phyloP scores from a whole-genome alignment of 768 basidiomycete genomes.

The Mycena belliarum region DNA sequence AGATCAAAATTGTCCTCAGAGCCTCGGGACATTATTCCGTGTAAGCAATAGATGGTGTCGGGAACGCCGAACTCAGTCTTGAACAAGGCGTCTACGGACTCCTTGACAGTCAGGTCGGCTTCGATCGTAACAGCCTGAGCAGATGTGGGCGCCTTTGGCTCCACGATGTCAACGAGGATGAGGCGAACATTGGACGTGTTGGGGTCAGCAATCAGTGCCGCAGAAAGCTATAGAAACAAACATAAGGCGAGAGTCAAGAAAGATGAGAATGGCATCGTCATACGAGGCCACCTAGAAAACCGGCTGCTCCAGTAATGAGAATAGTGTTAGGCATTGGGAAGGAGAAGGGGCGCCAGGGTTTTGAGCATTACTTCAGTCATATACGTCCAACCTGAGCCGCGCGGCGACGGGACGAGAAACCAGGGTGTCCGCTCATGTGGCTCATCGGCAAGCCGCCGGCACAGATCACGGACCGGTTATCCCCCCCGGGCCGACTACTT shows the following conservation, averaged over 20 bases:
- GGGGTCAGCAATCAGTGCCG: constrained; percentile 33
- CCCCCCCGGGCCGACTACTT: no score
- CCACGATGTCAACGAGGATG: constrained; percentile 52
- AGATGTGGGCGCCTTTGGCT: constrained; percentile 35
- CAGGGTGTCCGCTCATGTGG: no score
- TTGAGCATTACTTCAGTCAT: no score
- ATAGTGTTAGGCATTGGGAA: constrained; percentile 33
- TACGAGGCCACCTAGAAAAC: constrained; percentile 30
- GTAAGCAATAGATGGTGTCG: constrained; percentile 48
- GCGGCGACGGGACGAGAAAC: no score
- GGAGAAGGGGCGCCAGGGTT: background rate
- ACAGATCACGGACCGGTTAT: no score
- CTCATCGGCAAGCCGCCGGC: no score
- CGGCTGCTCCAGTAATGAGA: constrained; percentile 47
- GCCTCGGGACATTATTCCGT: constrained; percentile 66
- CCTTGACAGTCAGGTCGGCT: constrained; percentile 41
- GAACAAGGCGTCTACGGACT: constrained; percentile 39
- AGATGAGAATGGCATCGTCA: background rate
- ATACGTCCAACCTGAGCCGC: no score
- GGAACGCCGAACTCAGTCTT: constrained; percentile 40
- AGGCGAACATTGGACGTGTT: constrained; percentile 41
- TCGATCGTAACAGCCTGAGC: constrained; percentile 36
- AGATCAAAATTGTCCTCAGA: constrained; percentile 62
- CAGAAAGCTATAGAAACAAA: constrained; percentile 34
- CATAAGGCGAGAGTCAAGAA: background rate